These are phyloP conservation scores for Nevesoporus exiguus DNA, from an alignment of 768 basidiomycete genomes.

Conservation along the genomic window DNA sequence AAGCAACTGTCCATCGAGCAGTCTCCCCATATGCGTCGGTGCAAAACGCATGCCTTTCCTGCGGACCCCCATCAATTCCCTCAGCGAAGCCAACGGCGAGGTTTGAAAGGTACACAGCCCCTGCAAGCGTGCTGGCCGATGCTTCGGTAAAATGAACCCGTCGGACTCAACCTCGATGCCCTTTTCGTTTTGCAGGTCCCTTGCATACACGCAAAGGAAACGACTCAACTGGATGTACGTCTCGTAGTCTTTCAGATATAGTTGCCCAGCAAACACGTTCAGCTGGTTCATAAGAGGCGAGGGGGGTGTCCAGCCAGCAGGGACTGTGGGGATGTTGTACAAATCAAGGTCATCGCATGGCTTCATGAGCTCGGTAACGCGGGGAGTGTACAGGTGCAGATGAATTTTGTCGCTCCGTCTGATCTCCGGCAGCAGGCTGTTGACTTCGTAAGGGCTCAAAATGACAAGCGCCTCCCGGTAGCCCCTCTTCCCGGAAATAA, in stretches of 20 bases:
- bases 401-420: background rate
- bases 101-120: constrained; percentile 27
- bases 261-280: constrained; percentile 28
- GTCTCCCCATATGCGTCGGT: constrained; percentile 41
- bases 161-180: constrained; percentile 8
- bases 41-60: constrained; percentile 40
- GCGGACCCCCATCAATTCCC: constrained; percentile 24
- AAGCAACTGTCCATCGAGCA: constrained; percentile 31
- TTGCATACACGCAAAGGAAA: constrained; percentile 26
- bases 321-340: background rate
- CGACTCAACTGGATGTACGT: constrained; percentile 27
- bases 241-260: constrained; percentile 28
- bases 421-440: background rate
- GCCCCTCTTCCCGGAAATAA: background rate
- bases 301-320: background rate
- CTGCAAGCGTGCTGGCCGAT: constrained; percentile 7
- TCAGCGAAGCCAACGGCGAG: constrained; percentile 34
- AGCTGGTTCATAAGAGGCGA: background rate
- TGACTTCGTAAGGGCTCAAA: background rate
- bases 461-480: background rate
- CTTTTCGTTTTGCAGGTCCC: constrained; percentile 8
- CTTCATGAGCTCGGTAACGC: background rate
- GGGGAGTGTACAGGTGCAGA: background rate
- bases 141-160: constrained; percentile 23
- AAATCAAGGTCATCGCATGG: background rate